Base-by-base conservation (phyloP, 1,284 basidiomycete genomes). In the Boletus subluridellus region DNA sequence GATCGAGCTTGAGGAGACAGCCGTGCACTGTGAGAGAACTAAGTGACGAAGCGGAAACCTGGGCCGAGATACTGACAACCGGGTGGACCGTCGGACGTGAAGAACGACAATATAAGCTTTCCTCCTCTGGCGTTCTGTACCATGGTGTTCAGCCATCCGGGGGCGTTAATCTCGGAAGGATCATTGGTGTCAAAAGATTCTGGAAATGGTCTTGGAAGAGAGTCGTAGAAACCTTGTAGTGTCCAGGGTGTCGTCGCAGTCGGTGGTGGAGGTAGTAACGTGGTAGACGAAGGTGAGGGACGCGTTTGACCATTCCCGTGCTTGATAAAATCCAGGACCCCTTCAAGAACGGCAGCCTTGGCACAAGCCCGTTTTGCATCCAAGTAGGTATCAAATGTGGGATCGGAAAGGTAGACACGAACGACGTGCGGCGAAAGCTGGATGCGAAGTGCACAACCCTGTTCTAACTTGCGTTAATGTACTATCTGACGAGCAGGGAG, bases 371-470 rank as follows among this genome's bases (percentile, higher is more conserved):
- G 65, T 61, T 80, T 78, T 7, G 86, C 86, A n/a, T 76, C 72
- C n/a, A 61, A 66, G 21, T 69, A 63, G 17, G 65, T 76, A 39
- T 70, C 67, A 61, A 78, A 81, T 0, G 65, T 69, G 2, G 80
- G 72, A 45, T 78, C 75, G 17, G 80, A 79, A 7, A 84, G 80
- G 60, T 80, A 86, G 26, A 81, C 74, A 12, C 77, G 76, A 32
- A 73, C 74, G 7, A 77, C 69, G 61, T 82, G 78, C 0, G 73
- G 64, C 0, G 82, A 78, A 38, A 86, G 72, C 17, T 77, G 74
- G 39, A 88, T 79, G 50, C 79, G 77, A 35, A 88, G 65, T 1
- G 82, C 83, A 58, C 78, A 82, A 4, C 86, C 86, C 51, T 78
- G 75, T 53, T 78, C 84, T 84, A 47, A 7, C 26, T 45, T 4